phyloP scores from a whole-genome alignment of 2,329 filamentous ascomycete species.

The Nothopassalora personata region DNA sequence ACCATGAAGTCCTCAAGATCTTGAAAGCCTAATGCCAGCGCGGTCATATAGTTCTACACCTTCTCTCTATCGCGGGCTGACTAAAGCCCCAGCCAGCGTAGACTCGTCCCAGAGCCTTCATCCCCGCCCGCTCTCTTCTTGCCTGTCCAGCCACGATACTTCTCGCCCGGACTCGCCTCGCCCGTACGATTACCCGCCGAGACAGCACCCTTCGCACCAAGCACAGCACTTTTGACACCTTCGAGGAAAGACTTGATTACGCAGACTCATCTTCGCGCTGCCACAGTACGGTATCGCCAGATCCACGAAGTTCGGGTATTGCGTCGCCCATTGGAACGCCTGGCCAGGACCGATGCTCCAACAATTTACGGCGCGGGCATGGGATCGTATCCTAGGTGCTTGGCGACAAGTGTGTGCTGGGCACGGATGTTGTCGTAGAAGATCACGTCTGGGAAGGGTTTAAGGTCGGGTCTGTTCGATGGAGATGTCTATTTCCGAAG shows the following conservation, averaged over 20 bases:
- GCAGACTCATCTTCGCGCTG: slow-evolving; percentile 57
- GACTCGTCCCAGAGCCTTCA: slow-evolving; percentile 61
- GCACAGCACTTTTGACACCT: slow-evolving; percentile 56
- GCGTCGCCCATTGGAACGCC: slow-evolving; percentile 39
- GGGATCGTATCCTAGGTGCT: slow-evolving; percentile 55
- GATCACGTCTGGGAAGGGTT: slow-evolving; percentile 57
- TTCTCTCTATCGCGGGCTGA: slow-evolving; percentile 68
- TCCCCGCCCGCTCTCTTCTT: slow-evolving; percentile 50
- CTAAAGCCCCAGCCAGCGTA: slow-evolving; percentile 80
- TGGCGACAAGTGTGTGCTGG: slow-evolving; percentile 61
- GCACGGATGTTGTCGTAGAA: slow-evolving; percentile 67
- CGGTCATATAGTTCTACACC: slow-evolving; percentile 58
- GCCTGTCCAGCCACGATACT: slow-evolving; percentile 25
- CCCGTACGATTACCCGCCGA: slow-evolving; percentile 49
- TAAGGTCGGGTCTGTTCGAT: slow-evolving; percentile 48
- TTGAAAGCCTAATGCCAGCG: slow-evolving; percentile 58
- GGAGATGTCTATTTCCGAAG: slow-evolving; percentile 66
- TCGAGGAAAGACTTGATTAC: slow-evolving; percentile 67
- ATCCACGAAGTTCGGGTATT: slow-evolving; percentile 55
- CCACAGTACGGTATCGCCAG: slow-evolving; percentile 62
- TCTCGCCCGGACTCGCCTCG: slow-evolving; percentile 37
- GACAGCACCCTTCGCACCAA: slow-evolving; percentile 52
- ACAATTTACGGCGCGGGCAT: slow-evolving; percentile 58
- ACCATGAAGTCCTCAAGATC: slow-evolving; percentile 68
- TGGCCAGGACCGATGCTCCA: slow-evolving; percentile 69